Conservation (phyloP, 2,329 filamentous ascomycete species). For the Colletotrichum horii region DNA sequence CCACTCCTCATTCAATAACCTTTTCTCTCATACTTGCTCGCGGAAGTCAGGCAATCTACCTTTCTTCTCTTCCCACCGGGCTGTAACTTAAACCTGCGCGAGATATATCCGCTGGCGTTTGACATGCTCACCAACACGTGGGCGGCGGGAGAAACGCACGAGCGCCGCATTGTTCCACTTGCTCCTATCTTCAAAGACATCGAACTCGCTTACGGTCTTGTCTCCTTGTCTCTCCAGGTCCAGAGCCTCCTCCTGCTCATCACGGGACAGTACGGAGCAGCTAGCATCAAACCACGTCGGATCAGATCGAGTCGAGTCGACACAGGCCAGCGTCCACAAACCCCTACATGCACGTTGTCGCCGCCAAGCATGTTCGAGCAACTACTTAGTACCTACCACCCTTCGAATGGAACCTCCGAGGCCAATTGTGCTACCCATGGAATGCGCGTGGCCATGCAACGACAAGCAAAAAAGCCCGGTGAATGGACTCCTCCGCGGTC, state of each 20-base stretch:
- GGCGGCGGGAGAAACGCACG: neutral
- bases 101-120: neutral
- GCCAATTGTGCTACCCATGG: neutral
- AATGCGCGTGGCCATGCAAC: neutral
- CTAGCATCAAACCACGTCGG: neutral
- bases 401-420: neutral
- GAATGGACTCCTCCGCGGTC: neutral
- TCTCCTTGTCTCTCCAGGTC: neutral
- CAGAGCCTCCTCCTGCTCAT: neutral
- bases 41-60: neutral
- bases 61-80: neutral
- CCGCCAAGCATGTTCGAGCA: neutral
- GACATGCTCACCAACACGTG: neutral
- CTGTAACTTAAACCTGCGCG: neutral
- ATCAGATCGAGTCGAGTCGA: neutral
- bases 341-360: neutral
- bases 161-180: neutral
- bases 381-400: neutral
- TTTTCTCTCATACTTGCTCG: slow-evolving; percentile 1
- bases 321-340: neutral
- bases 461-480: neutral
- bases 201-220: neutral
- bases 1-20: slow-evolving; percentile 10
- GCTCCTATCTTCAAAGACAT: neutral
- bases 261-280: neutral